Conservation (phyloP, 1,284 basidiomycete species). For the Ustilago vetiveriae region DNA sequence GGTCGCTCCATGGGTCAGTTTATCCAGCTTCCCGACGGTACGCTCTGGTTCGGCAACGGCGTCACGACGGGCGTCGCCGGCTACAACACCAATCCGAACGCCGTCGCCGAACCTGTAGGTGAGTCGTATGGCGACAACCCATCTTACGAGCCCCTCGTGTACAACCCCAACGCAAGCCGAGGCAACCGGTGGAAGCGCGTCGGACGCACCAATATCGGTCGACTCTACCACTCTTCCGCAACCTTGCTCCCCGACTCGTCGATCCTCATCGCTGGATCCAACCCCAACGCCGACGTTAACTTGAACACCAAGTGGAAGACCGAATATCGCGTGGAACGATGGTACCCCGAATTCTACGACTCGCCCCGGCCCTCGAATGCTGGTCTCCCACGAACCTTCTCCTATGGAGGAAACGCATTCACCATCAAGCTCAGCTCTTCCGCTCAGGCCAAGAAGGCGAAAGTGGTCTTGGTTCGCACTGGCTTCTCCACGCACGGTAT, state of each 20-base stretch:
- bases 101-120: conserved; percentile 56
- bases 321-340: conserved; percentile 56
- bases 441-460: conserved; percentile 68
- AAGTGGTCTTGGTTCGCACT: conserved; percentile 81
- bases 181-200: conserved; percentile 52
- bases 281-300: conserved; percentile 57
- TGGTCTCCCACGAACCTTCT: conserved; percentile 42
- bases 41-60: conserved; percentile 60
- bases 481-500: conserved; percentile 95
- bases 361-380: conserved; percentile 47
- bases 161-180: conserved; percentile 51
- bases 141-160: conserved; percentile 46
- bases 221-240: conserved; percentile 59
- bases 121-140: conserved; percentile 64
- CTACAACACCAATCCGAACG: conserved; percentile 49
- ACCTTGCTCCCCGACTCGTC: conserved; percentile 59
- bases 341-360: conserved; percentile 59
- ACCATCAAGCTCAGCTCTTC: conserved; percentile 37
- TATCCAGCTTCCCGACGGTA: conserved; percentile 59
- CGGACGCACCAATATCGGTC: conserved; percentile 42
- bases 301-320: conserved; percentile 43
- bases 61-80: conserved; percentile 60
- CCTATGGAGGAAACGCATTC: conserved; percentile 57
- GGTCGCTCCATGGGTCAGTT: conserved; percentile 59
- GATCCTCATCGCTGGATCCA: conserved; percentile 55